Base-by-base conservation (phyloP, 352 stramenopile species). In the Elongisporangium undulatum region DNA sequence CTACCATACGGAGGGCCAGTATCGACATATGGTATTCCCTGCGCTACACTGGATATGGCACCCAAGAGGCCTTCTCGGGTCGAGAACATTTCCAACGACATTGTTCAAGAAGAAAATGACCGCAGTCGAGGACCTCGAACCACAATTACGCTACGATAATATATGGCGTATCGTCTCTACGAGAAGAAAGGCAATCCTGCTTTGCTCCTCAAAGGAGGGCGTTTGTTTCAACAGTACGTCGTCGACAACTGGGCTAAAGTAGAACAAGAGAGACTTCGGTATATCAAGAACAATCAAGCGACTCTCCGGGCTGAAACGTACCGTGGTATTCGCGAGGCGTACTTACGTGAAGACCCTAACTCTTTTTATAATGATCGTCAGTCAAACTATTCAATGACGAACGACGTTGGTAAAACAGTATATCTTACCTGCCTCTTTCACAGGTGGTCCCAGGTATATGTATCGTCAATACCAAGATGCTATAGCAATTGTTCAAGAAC, bases 401-500 rank as follows among this genome's bases (percentile, higher is more conserved):
- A 34, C 26, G 8, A 8, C 26, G 8, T 34, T 34, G 26, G 26
- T 34, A 34, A 34, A 34, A 8, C 26, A 34, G 4, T 34, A 34
- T 34, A 8, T 34, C 26, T 8, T 34, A 34, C 26, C 26, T 34
- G 53, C 53, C 13, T 61, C 53, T 19, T 65, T 65, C 22, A 65
- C 59, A 0, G 62, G 62, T 12, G 20, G 52, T 13, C 51, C 15
- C 13, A 51, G n/a, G 55, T 71, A 70, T 41, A 76, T 72, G 59
- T 55, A 68, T 22, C 22, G 53, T 41, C 63, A 53, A 24, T 81
- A 67, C 29, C 51, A 73, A 61, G 68, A 85, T 50, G 45, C 62
- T 1, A 76, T 83, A 60, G 61, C 71, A 7, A 76, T 87, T 17
- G 66, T 83, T 0, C 62, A 67, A 7, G 51, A 68, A 17, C 63